A percentile compares a stretch with the other conserved stretches of the same genome.
Conservation (phyloP, 208 protist genomes). For the Leishmania major region DNA sequence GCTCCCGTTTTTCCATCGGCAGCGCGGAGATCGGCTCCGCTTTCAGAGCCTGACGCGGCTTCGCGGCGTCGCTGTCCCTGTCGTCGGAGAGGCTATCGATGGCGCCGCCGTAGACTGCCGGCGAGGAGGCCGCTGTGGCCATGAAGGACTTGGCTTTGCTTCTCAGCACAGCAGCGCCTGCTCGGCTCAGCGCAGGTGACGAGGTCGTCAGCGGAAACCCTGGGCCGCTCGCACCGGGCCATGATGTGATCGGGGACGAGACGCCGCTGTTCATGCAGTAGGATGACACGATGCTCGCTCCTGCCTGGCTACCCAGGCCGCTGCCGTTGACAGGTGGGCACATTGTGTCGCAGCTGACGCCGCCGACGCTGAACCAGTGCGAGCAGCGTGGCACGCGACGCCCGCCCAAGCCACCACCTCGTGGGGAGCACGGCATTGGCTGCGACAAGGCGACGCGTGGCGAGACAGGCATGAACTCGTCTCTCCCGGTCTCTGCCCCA, state of each 20-base stretch:
- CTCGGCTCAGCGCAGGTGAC: background rate
- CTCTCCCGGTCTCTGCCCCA: constrained; percentile 6
- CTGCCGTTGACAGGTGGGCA: background rate
- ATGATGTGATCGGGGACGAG: background rate
- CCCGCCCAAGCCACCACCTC: background rate
- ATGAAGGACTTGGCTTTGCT: background rate
- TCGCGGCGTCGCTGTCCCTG: background rate
- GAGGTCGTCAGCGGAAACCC: background rate
- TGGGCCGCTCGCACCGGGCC: background rate
- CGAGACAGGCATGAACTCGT: constrained; percentile 20
- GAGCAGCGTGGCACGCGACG: constrained; percentile 45
- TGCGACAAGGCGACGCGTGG: constrained; percentile 9
- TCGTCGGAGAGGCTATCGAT: background rate
- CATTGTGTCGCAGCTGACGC: constrained; percentile 32
- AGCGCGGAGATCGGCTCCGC: constrained; percentile 14
- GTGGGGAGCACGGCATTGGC: background rate
- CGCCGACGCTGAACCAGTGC: constrained; percentile 59
- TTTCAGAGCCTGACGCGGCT: background rate
- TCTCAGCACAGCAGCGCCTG: background rate
- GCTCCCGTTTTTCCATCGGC: constrained; percentile 33
- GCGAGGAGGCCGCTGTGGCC: constrained; percentile 2
- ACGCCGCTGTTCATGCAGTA: constrained; percentile 22
- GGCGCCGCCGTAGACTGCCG: background rate
- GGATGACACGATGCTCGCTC: constrained; percentile 3
- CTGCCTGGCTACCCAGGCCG: background rate